Conservation (phyloP, 2,329 filamentous ascomycete genomes). For the Pyrenophora teres region DNA sequence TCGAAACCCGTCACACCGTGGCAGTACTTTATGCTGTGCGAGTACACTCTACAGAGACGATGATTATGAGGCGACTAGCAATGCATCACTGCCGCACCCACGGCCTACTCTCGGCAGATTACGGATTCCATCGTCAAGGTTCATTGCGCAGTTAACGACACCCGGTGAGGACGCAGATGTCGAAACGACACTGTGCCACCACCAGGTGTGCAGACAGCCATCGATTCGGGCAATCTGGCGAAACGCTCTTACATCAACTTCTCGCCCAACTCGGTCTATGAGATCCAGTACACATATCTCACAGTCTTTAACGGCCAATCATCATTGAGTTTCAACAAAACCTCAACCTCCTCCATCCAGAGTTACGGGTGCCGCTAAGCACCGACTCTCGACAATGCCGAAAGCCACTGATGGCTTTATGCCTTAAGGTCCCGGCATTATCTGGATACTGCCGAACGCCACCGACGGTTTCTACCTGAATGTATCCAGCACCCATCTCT, state of each 20-base stretch:
- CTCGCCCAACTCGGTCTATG: slow-evolving; percentile 4
- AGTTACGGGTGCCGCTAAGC: neutral
- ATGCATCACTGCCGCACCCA: neutral
- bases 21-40: slow-evolving; percentile 17
- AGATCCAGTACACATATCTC: slow-evolving; percentile 27
- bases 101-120: slow-evolving; percentile 7
- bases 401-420: slow-evolving; percentile 9
- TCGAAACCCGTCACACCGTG: neutral
- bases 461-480: slow-evolving; percentile 6
- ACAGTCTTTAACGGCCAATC: slow-evolving; percentile 1
- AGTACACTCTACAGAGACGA: neutral
- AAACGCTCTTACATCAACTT: slow-evolving; percentile 30
- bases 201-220: neutral
- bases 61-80: neutral
- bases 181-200: neutral
- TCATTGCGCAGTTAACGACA: neutral
- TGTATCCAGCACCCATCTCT: neutral
- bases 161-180: neutral
- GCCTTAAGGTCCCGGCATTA: neutral
- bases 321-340: slow-evolving; percentile 13
- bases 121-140: slow-evolving; percentile 4
- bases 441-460: slow-evolving; percentile 7
- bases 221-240: slow-evolving; percentile 17
- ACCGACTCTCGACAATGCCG: slow-evolving; percentile 3
- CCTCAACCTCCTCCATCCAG: slow-evolving; percentile 16